phyloP scores from a whole-genome alignment of 768 basidiomycete genomes.

The Omphalotus guepiniiformis region DNA sequence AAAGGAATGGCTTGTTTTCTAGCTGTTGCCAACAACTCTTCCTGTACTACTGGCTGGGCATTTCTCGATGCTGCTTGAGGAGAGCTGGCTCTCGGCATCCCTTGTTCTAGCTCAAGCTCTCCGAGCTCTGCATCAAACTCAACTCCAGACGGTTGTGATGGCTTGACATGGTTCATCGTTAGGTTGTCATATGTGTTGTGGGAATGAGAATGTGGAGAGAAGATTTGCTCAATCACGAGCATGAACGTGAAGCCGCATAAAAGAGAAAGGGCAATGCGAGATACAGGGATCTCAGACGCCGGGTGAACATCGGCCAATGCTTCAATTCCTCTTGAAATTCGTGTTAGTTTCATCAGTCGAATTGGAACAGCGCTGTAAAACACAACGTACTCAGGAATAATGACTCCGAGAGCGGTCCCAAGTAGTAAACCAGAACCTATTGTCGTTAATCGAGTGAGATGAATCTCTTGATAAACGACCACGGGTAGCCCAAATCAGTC shows the following conservation, averaged over 20 bases:
- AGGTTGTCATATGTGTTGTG: slow-evolving; percentile 12
- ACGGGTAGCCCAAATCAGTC: slow-evolving; percentile 5
- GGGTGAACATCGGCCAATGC: slow-evolving; percentile 37
- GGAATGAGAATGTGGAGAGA: slow-evolving; percentile 46
- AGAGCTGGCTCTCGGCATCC: slow-evolving; percentile 13
- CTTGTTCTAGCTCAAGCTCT: slow-evolving; percentile 47
- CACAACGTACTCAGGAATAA: slow-evolving; percentile 83
- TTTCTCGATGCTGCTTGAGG: neutral
- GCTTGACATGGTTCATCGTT: slow-evolving; percentile 9
- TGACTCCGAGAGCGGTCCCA: slow-evolving; percentile 86
- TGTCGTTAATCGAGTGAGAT: slow-evolving; percentile 41
- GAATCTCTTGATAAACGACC: slow-evolving; percentile 37
- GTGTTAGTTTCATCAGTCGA: neutral
- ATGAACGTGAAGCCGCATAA: slow-evolving; percentile 59
- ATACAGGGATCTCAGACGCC: slow-evolving; percentile 39
- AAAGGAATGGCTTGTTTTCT: slow-evolving; percentile 57
- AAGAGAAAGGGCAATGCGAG: slow-evolving; percentile 58
- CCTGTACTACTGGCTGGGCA: neutral
- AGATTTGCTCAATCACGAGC: slow-evolving; percentile 65
- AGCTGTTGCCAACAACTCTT: slow-evolving; percentile 2
- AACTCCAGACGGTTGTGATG: slow-evolving; percentile 21
- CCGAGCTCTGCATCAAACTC: slow-evolving; percentile 64
- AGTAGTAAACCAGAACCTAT: slow-evolving; percentile 82
- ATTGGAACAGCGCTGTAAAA: neutral
- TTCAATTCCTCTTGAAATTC: slow-evolving; percentile 63